phyloP scores from a whole-genome alignment of 139 green algal genomes.

The Haematococcus lacustris region DNA sequence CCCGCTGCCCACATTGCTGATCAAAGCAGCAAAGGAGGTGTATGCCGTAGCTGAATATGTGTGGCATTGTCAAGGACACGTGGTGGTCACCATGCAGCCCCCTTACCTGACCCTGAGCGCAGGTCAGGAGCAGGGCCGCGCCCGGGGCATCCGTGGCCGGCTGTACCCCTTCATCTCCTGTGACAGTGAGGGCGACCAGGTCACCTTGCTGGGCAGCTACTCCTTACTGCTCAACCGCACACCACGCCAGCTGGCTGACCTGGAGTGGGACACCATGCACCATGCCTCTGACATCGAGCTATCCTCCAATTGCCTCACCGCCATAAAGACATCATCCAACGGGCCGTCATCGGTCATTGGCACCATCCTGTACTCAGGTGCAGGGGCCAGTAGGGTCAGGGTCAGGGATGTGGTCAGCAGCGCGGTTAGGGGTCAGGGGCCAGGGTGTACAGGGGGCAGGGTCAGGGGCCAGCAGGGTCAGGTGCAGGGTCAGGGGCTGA shows the following conservation, averaged over 20 bases:
- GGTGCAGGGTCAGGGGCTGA: neutral
- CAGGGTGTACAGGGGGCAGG: no score
- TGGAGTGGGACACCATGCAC: constrained; percentile 54
- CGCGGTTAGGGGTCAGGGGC: no score
- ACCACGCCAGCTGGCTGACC: constrained; percentile 38
- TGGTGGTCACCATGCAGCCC: neutral
- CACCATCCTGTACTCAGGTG: constrained; percentile 46
- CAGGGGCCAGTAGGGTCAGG: no score
- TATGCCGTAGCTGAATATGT: no score
- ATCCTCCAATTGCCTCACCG: constrained; percentile 53
- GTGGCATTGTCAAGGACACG: no score
- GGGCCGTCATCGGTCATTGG: constrained; percentile 39
- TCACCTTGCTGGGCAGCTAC: constrained; percentile 50
- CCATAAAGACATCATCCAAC: constrained; percentile 39
- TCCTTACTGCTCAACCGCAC: constrained; percentile 46
- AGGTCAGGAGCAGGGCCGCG: constrained; percentile 24
- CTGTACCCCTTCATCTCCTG: constrained; percentile 58
- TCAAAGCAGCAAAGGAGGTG: no score
- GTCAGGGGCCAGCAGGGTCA: neutral
- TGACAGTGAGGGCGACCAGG: constrained; percentile 48
- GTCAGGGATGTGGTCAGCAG: no score
- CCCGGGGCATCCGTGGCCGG: constrained; percentile 47
- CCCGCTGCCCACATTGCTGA: no score
- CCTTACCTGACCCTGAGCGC: constrained; percentile 17
- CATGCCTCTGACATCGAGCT: constrained; percentile 45